Evolutionary conservation across 371 early-diverging fungal species (phyloP).

Genomic region (Caulochytrium protostelioides): DNA sequence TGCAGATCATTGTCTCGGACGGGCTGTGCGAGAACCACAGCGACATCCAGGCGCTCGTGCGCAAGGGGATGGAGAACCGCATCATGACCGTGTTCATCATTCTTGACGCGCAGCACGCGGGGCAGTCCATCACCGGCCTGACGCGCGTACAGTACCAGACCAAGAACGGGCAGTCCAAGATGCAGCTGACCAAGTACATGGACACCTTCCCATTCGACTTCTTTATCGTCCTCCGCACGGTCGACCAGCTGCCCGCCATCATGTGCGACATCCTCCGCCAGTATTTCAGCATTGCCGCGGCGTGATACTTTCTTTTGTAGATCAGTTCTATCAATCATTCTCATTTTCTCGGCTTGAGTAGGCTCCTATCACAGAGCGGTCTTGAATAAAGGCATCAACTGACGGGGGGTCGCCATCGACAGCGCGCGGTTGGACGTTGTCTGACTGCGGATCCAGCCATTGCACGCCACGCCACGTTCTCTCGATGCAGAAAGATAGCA

Average conservation of each 20-base stretch:
- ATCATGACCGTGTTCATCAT: constrained; percentile 90
- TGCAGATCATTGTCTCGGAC: constrained; percentile 87
- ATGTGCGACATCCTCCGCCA: constrained; percentile 81
- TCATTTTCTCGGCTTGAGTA: no score
- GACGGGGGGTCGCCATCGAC: no score
- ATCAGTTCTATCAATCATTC: no score
- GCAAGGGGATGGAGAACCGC: constrained; percentile 57
- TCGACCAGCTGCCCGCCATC: constrained; percentile 66
- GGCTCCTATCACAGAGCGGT: no score
- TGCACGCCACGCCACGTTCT: no score
- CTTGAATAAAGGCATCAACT: no score
- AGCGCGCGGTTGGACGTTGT: no score
- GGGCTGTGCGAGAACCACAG: constrained; percentile 89
- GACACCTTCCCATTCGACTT: constrained; percentile 95
- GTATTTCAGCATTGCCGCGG: constrained; percentile 59
- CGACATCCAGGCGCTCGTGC: constrained; percentile 49
- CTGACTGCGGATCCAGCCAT: no score
- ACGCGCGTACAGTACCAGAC: constrained; percentile 41
- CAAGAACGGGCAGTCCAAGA: constrained; percentile 32
- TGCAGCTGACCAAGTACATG: constrained; percentile 68
- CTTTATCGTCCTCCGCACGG: constrained; percentile 73
- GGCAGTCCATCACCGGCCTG: constrained; percentile 72
- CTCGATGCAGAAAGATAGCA: no score
- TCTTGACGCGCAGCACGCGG: constrained; percentile 44
- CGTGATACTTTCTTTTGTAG: no score